Base-by-base conservation (phyloP, 345 rosid genomes). In the Stellera chamaejasme region DNA sequence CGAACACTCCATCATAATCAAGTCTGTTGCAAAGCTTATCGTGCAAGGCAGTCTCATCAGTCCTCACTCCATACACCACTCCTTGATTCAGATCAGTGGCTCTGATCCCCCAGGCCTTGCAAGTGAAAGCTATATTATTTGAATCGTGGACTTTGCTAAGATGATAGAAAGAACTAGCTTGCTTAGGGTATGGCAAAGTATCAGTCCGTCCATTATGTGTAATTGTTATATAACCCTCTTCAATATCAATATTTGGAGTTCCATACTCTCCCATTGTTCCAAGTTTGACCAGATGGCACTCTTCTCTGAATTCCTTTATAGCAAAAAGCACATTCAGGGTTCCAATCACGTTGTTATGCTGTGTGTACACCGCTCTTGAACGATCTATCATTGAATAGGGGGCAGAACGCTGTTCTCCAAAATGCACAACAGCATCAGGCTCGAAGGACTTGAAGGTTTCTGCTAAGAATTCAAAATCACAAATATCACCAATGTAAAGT, bases 241-340 rank as follows among this genome's bases (percentile, higher is more conserved):
- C 99, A 5, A 93, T 93, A 61, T 93, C 99, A 50, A 93, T 89
- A 61, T 93, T 93, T n/a, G 99, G 99, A 54, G 99, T 93, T 55
- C 99, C 99, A 41, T 89, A 87, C 75, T 93, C 99, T 58, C 99
- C 97, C 99, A 93, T 93, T 11, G 96, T 93, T 54, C 97, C 99
- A 1, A 93, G 90, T 73, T 93, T 89, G 49, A 93, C 97, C 5
- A 93, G 77, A 80, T 93, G 99, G 48, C 99, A 93, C 16, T 89
- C 71, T 67, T 89, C 89, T 56, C 73, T 65, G 66, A 76, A 93
- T 82, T 89, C 99, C 73, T 93, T 93, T 36, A 93, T 89, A 44
- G 96, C 94, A 72, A 93, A 93, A 55, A 93, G 96, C 50, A 89
- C 96, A 62, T 93, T 93, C 12, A 93, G 75, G 11, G 97, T 93